Base-by-base conservation (phyloP, 2,329 filamentous ascomycete genomes). In the Cladosporium cucumerinum region DNA sequence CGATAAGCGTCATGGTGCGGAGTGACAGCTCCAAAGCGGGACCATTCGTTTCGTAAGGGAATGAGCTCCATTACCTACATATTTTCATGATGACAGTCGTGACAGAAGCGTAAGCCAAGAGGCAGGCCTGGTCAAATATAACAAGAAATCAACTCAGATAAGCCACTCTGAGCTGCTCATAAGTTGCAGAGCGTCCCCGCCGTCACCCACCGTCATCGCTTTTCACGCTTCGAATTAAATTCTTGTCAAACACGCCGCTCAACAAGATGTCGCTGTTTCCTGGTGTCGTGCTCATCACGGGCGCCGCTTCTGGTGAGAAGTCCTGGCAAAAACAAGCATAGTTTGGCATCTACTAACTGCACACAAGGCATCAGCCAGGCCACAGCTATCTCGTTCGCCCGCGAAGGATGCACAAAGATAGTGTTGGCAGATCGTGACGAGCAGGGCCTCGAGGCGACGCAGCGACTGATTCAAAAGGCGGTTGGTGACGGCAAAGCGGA, bases 341-440 rank as follows among this genome's bases (percentile, higher is more conserved):
- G 67, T 54, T 25, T 23, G 55, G 26, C 34, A n/a, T 28, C 28
- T 23, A 25, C 49, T 52, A 8, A 60, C 34, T 57, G 21, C 59
- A 1, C 16, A 51, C 16, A 26, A 81, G 80, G 79, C 18, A 82
- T 82, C 63, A 80, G 80, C 12, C 75, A 77, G 46, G 77, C 78
- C 49, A 77, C 76, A 18, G 79, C 81, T 21, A 67, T 79, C 18
- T 78, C 81, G 0, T 82, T 83, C 67, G 79, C 78, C 1, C 70
- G 68, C 10, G 80, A 82, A 70, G 81, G 81, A 54, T 83, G 81
- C 67, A 69, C 66, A 6, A 76, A 74, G 46, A 77, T 84, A 59
- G 76, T 75, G 14, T 75, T 83, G 11, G 75, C 78, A 10, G 81
- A 82, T 61, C 74, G 72, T 18, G 75, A 79, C 62, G 64, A 65